phyloP scores from a whole-genome alignment of 2,329 filamentous ascomycete genomes.

The Aureobasidium sp. region DNA sequence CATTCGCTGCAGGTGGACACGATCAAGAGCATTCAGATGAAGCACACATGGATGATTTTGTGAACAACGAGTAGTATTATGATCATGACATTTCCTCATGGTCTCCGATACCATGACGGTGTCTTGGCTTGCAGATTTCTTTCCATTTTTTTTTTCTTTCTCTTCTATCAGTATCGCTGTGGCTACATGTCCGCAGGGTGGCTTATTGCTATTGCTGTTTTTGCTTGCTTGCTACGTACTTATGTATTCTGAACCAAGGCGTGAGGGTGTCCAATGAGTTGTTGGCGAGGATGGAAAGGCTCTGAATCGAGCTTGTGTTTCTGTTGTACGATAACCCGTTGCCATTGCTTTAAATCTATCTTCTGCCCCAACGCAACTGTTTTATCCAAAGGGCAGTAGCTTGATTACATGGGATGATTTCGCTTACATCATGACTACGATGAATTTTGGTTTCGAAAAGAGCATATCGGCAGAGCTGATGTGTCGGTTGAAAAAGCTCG shows the following conservation, averaged over 20 bases:
- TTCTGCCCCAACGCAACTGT: too few species aligned
- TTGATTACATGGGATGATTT: too few species aligned
- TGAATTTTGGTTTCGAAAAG: too few species aligned
- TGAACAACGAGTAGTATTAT: constrained; percentile 9
- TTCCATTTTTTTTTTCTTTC: neutral
- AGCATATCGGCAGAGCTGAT: too few species aligned
- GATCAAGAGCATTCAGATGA: constrained; percentile 11
- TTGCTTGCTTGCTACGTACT: too few species aligned
- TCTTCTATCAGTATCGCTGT: neutral
- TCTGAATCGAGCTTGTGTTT: neutral
- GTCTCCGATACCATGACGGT: neutral
- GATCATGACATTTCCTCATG: neutral
- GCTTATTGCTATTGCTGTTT: neutral
- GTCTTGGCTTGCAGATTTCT: too few species aligned
- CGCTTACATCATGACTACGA: too few species aligned
- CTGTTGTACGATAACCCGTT: neutral
- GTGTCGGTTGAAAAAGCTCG: too few species aligned
- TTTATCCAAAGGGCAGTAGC: neutral
- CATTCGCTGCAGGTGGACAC: constrained; percentile 13
- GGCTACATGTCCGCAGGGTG: neutral
- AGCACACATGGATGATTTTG: constrained; percentile 14
- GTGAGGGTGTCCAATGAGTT: neutral
- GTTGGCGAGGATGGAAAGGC: neutral
- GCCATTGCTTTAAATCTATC: neutral
- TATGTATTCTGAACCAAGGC: neutral